Evolutionary conservation across 495 filamentous ascomycete species (phyloP).

Genomic region (Glutinoglossum americanum): DNA sequence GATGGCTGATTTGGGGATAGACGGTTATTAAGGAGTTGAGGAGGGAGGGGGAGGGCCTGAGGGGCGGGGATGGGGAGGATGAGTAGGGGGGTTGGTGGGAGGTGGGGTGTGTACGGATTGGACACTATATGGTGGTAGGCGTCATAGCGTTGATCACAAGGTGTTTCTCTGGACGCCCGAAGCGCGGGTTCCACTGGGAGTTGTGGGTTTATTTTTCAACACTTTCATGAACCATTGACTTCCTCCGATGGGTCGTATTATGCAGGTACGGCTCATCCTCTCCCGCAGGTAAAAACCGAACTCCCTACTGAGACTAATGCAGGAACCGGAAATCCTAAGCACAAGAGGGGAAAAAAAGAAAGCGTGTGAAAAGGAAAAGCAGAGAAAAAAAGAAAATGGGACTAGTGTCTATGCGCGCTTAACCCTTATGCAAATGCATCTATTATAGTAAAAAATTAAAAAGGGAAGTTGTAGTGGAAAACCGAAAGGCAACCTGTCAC

Average conservation of each 20-base stretch:
- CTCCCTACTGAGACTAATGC: background rate
- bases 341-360: background rate
- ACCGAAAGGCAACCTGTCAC: constrained; percentile 1
- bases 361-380: background rate
- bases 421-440: no score
- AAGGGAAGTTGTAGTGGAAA: background rate
- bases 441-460: background rate
- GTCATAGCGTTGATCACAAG: background rate
- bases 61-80: background rate
- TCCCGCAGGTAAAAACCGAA: no score
- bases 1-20: background rate
- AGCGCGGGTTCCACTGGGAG: no score
- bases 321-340: background rate
- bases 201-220: no score
- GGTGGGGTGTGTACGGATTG: background rate
- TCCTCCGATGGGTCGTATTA: no score
- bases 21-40: background rate
- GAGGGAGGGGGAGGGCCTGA: background rate
- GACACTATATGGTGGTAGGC: background rate
- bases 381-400: no score
- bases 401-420: no score
- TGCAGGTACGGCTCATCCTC: no score
- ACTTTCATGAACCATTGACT: no score
- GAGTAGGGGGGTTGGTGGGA: background rate
- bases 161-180: no score